Base-by-base conservation (phyloP, 306 rosid genomes). In the Trifolium fragiferum region DNA sequence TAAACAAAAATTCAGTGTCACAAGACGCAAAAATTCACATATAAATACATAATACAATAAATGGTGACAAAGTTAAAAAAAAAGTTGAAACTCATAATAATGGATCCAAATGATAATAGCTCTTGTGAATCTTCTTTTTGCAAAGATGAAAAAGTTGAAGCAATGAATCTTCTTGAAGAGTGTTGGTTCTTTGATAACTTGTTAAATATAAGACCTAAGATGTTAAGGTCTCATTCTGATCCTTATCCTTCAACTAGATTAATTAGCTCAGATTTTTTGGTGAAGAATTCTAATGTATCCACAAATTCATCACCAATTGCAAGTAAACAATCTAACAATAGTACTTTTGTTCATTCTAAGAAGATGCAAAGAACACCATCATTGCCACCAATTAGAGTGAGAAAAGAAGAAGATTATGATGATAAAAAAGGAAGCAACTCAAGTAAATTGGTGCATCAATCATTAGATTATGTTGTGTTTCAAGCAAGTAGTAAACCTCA, bases 171-270 rank as follows among this genome's bases (percentile, higher is more conserved):
- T 78, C 80, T 92, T 37, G 97, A 94, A 54, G 88, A 87, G 65
- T 83, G 80, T 41, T 94, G 99, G 99, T 92, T 87, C 78, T 94
- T 92, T 72, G 87, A 82, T 15, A 90, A 90, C 83, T 64, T 86
- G 83, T 80, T 94, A 1, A 76, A 66, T 38, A 79, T 75, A 70
- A 87, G 69, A 65, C 82, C 90, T 75, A 84, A 32, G 55, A 87
- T 94, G 83, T 44, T 68, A 27, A 83, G 88, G 82, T 89, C 87
- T 71, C 68, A 60, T 30, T 93, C 98, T 70, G 93, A 93, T 84
- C 88, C 87, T 63, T 81, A 66, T 68, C 86, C 88, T 81, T 86
- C 74, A 19, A 79, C 83, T 4, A 74, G 69, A 4, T 49, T 81
- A 10, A 51, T 68, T 8, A 57, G 38, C 41, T 77, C 68, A 12